Base-by-base conservation (phyloP, 176 grass and related monocot species). In the Panicum miliaceum region DNA sequence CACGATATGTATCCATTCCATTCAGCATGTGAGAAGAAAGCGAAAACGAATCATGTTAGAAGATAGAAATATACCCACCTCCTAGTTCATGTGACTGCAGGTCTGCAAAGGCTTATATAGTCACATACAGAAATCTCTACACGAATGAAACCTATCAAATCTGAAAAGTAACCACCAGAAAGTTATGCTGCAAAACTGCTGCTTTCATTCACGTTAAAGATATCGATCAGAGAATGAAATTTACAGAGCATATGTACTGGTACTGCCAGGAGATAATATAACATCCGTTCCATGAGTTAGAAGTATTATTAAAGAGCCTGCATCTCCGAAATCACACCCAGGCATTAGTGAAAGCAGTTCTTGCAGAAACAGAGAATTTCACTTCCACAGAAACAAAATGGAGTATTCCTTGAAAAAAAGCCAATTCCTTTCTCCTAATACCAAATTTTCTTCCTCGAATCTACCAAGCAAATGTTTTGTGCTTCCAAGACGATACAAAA, bases 371-470 rank as follows among this genome's bases (percentile, higher is more conserved):
- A 25, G 6, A 46, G 3, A 56, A 22, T 38, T 82, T 53, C 32
- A 77, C 32, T 77, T 90, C 19, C 9, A 82, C 12, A 25, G 1
- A 56, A n/a, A 70, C 29, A 64, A 72, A 9, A 34, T 11, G 54
- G 67, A 43, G 79, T 29, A 74, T 46, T 40, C 1, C 51, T 47
- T 29, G 12, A 73, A 79, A 19, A 71, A 79, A 68, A 23, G 18
- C 7, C 13, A 73, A 58, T 50, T 73, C 1, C 12, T 38, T 72
- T 40, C 8, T 47, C 48, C 4, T 7, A 79, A 43, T 34, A 81
- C 79, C 4, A 52, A n/a, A 15, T 53, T 75, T 23, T 79, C 22
- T 79, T 78, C n/a, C 68, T 80, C 4, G 14, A 87, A 74, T 62
- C 68, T 34, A 46, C 40, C 51, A 83, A 83, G 43, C 35, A 69